These are phyloP conservation scores for Camelina neglecta DNA, from an alignment of 345 rosid species.

Conservation along the genomic window DNA sequence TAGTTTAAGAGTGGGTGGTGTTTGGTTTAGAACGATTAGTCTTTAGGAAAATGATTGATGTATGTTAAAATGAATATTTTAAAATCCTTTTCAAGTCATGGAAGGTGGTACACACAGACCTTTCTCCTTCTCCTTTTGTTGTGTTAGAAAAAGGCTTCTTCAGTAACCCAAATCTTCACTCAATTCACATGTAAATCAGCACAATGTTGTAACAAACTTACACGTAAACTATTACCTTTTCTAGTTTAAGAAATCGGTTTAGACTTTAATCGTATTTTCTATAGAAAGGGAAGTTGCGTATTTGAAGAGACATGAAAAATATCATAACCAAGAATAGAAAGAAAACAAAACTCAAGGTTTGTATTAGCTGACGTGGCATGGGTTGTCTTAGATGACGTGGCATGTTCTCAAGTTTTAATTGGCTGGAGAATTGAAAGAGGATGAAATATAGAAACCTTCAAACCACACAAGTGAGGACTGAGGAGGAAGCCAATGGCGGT, in stretches of 20 bases:
- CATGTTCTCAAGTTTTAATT: background rate
- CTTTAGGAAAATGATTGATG: constrained; percentile 21
- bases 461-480: constrained; percentile 33
- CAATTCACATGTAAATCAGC: constrained; percentile 11
- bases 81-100: constrained; percentile 15
- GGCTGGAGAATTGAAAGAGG: background rate
- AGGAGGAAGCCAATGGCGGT: constrained; percentile 41
- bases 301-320: background rate
- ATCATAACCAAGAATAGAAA: background rate
- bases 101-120: constrained; percentile 22
- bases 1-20: constrained; percentile 39
- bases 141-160: constrained; percentile 17
- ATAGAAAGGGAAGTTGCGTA: background rate
- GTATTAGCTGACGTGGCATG: background rate
- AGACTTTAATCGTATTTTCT: background rate
- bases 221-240: constrained; percentile 35
- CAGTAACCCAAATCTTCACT: constrained; percentile 25
- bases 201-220: background rate
- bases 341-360: constrained; percentile 8
- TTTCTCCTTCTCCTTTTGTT: constrained; percentile 25
- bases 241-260: too few species aligned
- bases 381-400: background rate
- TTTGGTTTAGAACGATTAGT: constrained; percentile 39
- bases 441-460: background rate
- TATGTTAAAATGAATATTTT: background rate